Percentiles rank a stretch among this genome's conserved stretches.
Conservation (phyloP, 805 yeast species). For the Nakazawaea ambrosiae region DNA sequence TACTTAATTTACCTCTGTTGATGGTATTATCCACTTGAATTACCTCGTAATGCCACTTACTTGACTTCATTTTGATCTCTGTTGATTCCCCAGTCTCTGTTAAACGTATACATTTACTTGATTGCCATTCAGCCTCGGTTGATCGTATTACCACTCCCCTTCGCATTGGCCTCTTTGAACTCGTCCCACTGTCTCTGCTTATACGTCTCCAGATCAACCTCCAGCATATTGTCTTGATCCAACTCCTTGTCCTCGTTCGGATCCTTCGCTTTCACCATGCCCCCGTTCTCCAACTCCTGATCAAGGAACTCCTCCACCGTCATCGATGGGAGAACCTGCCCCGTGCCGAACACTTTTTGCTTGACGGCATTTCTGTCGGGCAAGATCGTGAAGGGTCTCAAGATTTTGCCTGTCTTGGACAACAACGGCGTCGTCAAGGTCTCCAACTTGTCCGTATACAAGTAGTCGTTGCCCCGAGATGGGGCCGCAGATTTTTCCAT, state of each 20-base stretch:
- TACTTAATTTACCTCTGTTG: too few relatives aligned
- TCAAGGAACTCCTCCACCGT: conserved; percentile 87
- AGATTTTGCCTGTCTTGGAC: conserved; percentile 68
- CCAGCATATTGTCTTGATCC: conserved; percentile 52
- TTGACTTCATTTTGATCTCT: too few relatives aligned
- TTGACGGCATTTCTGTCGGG: conserved; percentile 49
- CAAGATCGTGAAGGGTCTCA: conserved; percentile 77
- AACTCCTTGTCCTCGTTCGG: conserved; percentile 33
- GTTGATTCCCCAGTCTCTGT: too few relatives aligned
- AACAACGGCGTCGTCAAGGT: conserved; percentile 42
- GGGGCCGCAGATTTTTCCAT: conserved; percentile 10
- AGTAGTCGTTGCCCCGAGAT: conserved; percentile 27
- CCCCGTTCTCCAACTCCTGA: conserved; percentile 79
- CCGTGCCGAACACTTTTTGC: conserved; percentile 77
- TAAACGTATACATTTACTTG: too few relatives aligned
- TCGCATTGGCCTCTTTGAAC: conserved; percentile 77
- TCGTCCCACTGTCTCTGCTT: conserved; percentile 89
- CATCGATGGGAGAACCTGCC: conserved; percentile 91
- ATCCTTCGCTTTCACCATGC: conserved; percentile 47
- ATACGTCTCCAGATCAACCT: conserved; percentile 60
- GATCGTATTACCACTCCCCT: conserved; percentile 86
- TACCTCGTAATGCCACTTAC: too few relatives aligned
- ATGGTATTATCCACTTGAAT: too few relatives aligned
- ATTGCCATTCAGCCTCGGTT: conserved; percentile 61
- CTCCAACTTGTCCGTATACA: conserved; percentile 63